Base-by-base conservation (phyloP, 73 alveolate species). In the Durusdinium trenchii region DNA sequence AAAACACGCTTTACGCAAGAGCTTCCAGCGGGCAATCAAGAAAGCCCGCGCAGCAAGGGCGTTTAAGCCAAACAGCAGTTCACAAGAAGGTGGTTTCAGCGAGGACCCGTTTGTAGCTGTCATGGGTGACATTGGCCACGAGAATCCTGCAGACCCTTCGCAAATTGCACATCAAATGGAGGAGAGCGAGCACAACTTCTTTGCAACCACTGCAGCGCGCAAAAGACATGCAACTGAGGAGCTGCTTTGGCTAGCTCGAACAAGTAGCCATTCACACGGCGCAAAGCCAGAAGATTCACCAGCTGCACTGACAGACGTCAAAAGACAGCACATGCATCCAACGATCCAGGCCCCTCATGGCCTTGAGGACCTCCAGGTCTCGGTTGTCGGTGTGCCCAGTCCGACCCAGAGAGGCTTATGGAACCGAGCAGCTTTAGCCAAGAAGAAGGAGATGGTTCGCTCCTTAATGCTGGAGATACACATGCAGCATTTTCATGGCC, bases 21-120 rank as follows among this genome's bases (percentile, higher is more conserved):
- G 87, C 40, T 64, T 90, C 71, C 79, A 67, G 87, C 51, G 96
- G 75, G 82, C 96, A 1, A 71, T 90, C 71, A 69, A 71, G 35
- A 64, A 69, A 52, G 96, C 87, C 9, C n/a, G 94, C 54, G 23
- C 32, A 38, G 76, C 52, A 23, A 48, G 30, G 10, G 30, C 48
- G n/a, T 35, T 82, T 20, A 35, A 43, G 0, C 35, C 94, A 14
- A 9, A 36, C 73, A 51, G 7, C 20, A 30, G 64, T n/a, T 26
- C 46, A 26, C 46, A 4, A 43, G 51, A 51, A 51, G 46, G 75
- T 10, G 4, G 46, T 46, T 36, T 64, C 79, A 32, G 36, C 84
- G 50, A 7, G 14, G 84, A 30, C 9, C 36, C 50, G n/a, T n/a
- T n/a, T n/a, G n/a, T n/a, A n/a, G n/a, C 64, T 20, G 64, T 12